Conservation (phyloP, 192 early-diverging fungal species). For the Diversispora eburnea region DNA sequence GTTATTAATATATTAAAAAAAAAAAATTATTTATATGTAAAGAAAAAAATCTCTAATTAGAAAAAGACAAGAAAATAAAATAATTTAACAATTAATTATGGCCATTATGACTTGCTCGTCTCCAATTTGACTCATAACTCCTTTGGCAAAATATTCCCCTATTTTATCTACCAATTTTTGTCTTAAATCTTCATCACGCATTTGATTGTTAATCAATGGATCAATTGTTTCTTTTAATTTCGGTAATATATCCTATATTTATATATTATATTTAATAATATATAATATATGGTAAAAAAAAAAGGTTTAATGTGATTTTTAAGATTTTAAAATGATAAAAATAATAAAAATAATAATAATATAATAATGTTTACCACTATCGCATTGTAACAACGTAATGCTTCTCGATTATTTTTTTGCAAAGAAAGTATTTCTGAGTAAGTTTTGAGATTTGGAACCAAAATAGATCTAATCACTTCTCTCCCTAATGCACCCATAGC, state of each 20-base stretch:
- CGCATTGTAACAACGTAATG: slow-evolving; percentile 44
- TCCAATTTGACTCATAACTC: neutral
- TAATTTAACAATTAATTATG: slow-evolving; percentile 8
- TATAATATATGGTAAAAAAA: slow-evolving; percentile 4
- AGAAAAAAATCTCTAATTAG: too few species aligned
- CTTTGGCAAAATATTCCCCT: slow-evolving; percentile 15
- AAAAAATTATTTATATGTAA: too few species aligned
- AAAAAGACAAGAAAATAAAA: neutral
- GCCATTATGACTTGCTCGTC: slow-evolving; percentile 15
- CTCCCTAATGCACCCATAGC: slow-evolving; percentile 73
- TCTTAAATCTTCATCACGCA: slow-evolving; percentile 17
- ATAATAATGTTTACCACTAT: slow-evolving; percentile 41
- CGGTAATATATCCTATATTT: slow-evolving; percentile 20
- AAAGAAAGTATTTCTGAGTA: slow-evolving; percentile 47
- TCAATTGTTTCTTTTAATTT: slow-evolving; percentile 12
- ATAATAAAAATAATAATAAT: neutral
- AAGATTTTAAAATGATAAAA: neutral
- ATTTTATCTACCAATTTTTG: slow-evolving; percentile 20
- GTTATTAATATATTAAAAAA: too few species aligned
- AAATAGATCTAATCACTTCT: slow-evolving; percentile 70
- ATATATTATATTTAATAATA: neutral
- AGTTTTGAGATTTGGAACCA: slow-evolving; percentile 74
- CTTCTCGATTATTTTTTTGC: slow-evolving; percentile 33
- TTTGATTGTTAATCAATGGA: neutral
- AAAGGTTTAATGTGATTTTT: slow-evolving; percentile 11